Conservation (phyloP, 2,329 filamentous ascomycete species). For the Tolypocladium amazonense region DNA sequence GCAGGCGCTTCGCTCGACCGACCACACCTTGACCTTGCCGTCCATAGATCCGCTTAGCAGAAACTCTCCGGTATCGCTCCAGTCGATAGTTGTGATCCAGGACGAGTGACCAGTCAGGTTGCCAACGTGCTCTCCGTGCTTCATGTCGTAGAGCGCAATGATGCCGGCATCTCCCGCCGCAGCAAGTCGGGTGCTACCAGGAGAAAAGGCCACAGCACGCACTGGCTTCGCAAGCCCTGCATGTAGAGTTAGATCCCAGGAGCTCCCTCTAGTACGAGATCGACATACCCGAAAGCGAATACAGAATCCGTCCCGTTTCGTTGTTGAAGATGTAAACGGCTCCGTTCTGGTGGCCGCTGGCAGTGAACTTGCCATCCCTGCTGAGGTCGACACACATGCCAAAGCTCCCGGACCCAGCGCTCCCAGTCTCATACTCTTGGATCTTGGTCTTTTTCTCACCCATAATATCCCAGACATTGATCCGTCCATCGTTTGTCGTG, state of each 20-base stretch:
- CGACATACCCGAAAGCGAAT: slow-evolving; percentile 67
- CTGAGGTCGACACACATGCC: slow-evolving; percentile 78
- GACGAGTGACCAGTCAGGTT: slow-evolving; percentile 70
- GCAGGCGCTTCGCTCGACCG: slow-evolving; percentile 69
- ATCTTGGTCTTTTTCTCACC: slow-evolving; percentile 51
- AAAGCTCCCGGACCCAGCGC: slow-evolving; percentile 68
- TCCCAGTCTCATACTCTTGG: slow-evolving; percentile 71
- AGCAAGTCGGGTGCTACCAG: slow-evolving; percentile 71
- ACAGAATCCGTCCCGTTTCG: slow-evolving; percentile 70
- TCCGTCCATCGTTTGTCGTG: slow-evolving; percentile 76
- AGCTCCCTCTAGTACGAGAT: background rate
- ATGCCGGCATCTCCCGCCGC: slow-evolving; percentile 82
- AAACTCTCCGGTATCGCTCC: slow-evolving; percentile 88
- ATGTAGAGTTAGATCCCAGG: background rate
- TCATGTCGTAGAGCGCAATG: slow-evolving; percentile 86
- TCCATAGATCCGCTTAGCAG: slow-evolving; percentile 81
- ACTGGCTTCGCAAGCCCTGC: slow-evolving; percentile 77
- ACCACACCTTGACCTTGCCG: slow-evolving; percentile 95
- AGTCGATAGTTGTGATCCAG: slow-evolving; percentile 87
- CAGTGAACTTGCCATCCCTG: slow-evolving; percentile 71
- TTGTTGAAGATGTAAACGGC: slow-evolving; percentile 94
- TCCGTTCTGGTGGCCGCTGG: slow-evolving; percentile 87
- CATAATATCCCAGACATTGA: slow-evolving; percentile 76
- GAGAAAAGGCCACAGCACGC: slow-evolving; percentile 78
- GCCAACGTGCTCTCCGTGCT: slow-evolving; percentile 83